These are phyloP conservation scores for Phytopythium kandeliae DNA, from an alignment of 352 stramenopile genomes.

Conservation along the genomic window DNA sequence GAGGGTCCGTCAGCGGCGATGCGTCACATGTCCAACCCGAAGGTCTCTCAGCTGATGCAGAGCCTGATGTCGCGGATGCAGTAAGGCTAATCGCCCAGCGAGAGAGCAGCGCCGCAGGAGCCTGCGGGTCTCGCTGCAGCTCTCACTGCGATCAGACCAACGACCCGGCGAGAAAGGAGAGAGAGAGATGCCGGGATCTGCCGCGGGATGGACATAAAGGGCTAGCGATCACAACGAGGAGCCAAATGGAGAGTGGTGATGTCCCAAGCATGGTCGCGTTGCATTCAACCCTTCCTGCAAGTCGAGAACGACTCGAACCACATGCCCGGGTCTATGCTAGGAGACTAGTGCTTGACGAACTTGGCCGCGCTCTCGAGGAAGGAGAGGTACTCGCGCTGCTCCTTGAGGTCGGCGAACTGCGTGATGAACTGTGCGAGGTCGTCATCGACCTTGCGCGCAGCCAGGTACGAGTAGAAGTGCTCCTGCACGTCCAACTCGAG, in stretches of 20 bases:
- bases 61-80: constrained; percentile 63
- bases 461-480: constrained; percentile 74
- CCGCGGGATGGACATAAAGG: too few relatives aligned
- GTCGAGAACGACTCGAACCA: not conserved
- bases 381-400: constrained; percentile 79
- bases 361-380: constrained; percentile 65
- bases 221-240: not conserved
- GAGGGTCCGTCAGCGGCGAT: constrained; percentile 74
- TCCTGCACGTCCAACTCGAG: constrained; percentile 84
- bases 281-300: not conserved
- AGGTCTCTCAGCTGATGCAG: constrained; percentile 78
- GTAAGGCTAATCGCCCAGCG: constrained; percentile 21
- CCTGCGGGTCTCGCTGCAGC: not conserved
- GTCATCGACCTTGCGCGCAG: constrained; percentile 75
- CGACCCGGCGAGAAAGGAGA: too few relatives aligned
- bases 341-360: constrained; percentile 68
- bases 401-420: constrained; percentile 79
- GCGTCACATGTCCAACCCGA: constrained; percentile 86
- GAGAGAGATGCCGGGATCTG: not conserved
- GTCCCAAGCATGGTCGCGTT: constrained; percentile 1
- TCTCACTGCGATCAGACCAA: not conserved
- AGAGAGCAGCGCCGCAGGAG: not conserved
- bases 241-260: not conserved
- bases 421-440: constrained; percentile 82
- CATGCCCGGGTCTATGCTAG: not conserved